These are phyloP conservation scores for Brasenia schreberi DNA, from an alignment of 164 flowering plant genomes.

Conservation along the genomic window DNA sequence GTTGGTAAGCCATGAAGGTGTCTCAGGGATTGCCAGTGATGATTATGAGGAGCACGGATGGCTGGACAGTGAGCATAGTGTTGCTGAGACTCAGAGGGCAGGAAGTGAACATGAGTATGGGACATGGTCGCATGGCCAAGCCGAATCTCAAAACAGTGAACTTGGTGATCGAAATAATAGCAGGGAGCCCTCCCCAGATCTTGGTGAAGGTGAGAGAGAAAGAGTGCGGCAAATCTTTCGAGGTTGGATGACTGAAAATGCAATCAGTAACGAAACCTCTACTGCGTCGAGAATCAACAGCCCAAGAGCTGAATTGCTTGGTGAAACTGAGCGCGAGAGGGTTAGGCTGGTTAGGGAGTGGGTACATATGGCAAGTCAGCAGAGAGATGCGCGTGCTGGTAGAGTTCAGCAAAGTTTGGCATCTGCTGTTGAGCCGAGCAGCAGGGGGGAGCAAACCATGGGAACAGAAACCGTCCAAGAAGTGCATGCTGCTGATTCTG, in stretches of 20 bases:
- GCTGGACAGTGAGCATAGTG: conserved; percentile 31
- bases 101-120: conserved; percentile 86
- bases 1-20: conserved; percentile 34
- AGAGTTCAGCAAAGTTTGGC: conserved; percentile 20
- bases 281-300: conserved; percentile 22
- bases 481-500: conserved; percentile 30
- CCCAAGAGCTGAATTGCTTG: conserved; percentile 64
- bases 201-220: conserved; percentile 82
- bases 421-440: conserved; percentile 19
- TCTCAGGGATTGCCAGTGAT: conserved; percentile 38
- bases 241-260: conserved; percentile 58
- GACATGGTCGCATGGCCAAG: conserved; percentile 61
- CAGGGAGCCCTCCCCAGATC: conserved; percentile 91
- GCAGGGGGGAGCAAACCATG: conserved; percentile 6
- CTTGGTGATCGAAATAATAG: conserved; percentile 45
- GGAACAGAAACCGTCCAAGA: conserved; percentile 21
- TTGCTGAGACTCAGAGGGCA: conserved; percentile 3
- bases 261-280: conserved; percentile 42
- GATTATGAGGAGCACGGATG: conserved; percentile 44
- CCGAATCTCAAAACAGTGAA: conserved; percentile 61
- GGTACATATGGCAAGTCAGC: conserved; percentile 61
- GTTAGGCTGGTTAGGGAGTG: conserved; percentile 71
- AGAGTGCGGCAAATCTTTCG: conserved; percentile 71
- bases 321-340: conserved; percentile 71
- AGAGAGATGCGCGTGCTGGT: conserved; percentile 26